phyloP scores from a whole-genome alignment of 2,329 filamentous ascomycete genomes.

The Aspergillus pseudotamarii region DNA sequence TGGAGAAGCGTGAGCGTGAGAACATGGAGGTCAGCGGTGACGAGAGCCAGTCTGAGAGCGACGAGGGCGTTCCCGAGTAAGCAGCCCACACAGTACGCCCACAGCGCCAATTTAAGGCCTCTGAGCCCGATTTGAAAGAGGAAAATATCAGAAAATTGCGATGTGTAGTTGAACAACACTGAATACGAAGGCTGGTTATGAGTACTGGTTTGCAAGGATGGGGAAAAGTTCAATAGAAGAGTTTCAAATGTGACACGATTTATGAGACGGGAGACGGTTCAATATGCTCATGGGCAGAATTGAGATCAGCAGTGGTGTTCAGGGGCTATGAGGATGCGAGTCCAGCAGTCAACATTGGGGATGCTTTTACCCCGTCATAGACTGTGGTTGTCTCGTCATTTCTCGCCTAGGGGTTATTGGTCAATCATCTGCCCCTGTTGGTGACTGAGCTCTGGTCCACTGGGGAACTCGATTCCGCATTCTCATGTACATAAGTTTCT shows the following conservation, averaged over 20 bases:
- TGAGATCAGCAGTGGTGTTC: slow-evolving; percentile 18
- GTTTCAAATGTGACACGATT: slow-evolving; percentile 30
- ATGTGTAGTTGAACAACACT: slow-evolving; percentile 4
- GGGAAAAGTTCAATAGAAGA: slow-evolving; percentile 29
- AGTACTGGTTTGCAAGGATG: slow-evolving; percentile 5
- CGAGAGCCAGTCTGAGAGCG: slow-evolving; percentile 92
- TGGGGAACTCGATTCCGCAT: slow-evolving; percentile 27
- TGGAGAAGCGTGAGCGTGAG: slow-evolving; percentile 98
- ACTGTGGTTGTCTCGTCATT: slow-evolving; percentile 8
- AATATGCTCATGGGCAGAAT: slow-evolving; percentile 23
- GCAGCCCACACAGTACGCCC: slow-evolving; percentile 1
- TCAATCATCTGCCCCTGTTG: slow-evolving; percentile 16
- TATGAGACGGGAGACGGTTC: slow-evolving; percentile 30
- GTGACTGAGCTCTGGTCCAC: slow-evolving; percentile 18
- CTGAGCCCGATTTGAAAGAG: not conserved
- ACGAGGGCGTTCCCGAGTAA: slow-evolving; percentile 73
- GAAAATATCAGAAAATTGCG: not conserved
- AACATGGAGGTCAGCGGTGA: slow-evolving; percentile 98
- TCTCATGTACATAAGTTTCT: slow-evolving; percentile 41
- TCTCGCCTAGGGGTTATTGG: slow-evolving; percentile 16
- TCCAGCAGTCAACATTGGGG: slow-evolving; percentile 10
- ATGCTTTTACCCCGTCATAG: slow-evolving; percentile 10
- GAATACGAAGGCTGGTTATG: not conserved
- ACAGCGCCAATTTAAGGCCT: slow-evolving; percentile 3
- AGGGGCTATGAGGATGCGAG: slow-evolving; percentile 6